phyloP scores from a whole-genome alignment of 176 grass and related monocot genomes.

The Avena eriantha region DNA sequence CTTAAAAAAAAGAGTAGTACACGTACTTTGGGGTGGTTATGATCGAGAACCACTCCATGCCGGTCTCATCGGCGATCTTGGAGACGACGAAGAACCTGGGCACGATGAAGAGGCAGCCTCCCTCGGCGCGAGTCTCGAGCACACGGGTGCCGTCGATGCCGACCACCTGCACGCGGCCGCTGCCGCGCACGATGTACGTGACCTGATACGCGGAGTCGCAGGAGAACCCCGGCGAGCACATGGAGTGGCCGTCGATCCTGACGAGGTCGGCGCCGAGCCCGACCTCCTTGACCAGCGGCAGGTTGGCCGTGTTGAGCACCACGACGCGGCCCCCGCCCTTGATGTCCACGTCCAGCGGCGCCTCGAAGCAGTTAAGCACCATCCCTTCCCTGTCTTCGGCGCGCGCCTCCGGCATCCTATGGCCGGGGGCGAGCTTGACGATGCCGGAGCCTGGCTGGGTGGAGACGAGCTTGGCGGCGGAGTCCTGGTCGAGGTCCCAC shows the following conservation, averaged over 20 bases:
- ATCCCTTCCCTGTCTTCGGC: conserved; percentile 53
- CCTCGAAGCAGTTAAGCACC: conserved; percentile 75
- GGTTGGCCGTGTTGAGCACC: conserved; percentile 64
- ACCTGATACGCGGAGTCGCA: conserved; percentile 73
- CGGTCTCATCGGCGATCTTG: conserved; percentile 61
- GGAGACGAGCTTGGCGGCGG: conserved; percentile 49
- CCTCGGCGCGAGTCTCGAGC: conserved; percentile 43
- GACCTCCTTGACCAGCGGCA: conserved; percentile 69
- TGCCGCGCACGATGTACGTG: conserved; percentile 58
- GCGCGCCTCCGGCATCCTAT: conserved; percentile 50
- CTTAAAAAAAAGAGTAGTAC: no score
- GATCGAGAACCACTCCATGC: conserved; percentile 78
- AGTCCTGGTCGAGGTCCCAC: conserved; percentile 57
- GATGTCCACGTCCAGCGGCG: conserved; percentile 74
- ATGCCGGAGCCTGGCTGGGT: conserved; percentile 56
- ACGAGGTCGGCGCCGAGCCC: conserved; percentile 64
- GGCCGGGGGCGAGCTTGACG: conserved; percentile 41
- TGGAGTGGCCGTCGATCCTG: conserved; percentile 53
- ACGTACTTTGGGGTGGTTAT: conserved; percentile 66
- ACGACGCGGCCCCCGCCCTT: conserved; percentile 59
- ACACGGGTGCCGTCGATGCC: conserved; percentile 60
- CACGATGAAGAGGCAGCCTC: conserved; percentile 63
- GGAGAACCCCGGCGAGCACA: conserved; percentile 74
- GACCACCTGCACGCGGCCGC: conserved; percentile 59
- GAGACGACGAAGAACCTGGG: conserved; percentile 77